Conservation (phyloP, 805 yeast species). For the Torulaspora quercuum region DNA sequence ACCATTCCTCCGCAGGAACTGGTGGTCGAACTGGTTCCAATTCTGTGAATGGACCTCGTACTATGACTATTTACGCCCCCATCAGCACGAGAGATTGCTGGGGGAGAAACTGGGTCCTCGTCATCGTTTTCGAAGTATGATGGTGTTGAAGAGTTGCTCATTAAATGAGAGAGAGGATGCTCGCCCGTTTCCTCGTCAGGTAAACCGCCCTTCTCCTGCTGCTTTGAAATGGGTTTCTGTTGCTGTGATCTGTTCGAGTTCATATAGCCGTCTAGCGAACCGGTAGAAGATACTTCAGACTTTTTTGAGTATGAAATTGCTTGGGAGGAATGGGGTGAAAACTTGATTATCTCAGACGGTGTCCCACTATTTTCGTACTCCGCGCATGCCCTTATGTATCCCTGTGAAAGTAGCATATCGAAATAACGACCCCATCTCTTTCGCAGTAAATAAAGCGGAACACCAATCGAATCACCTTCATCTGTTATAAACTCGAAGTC, state of each 20-base stretch:
- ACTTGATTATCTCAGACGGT: constrained; percentile 17
- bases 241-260: constrained; percentile 9
- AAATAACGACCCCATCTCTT: constrained; percentile 78
- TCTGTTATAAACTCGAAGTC: constrained; percentile 69
- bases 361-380: constrained; percentile 29
- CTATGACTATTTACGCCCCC: constrained; percentile 3
- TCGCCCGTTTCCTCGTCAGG: constrained; percentile 3
- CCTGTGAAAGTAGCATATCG: constrained; percentile 56
- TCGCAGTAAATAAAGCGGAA: constrained; percentile 56
- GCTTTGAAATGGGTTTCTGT: constrained; percentile 5
- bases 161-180: constrained; percentile 6
- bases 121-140: constrained; percentile 16
- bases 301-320: constrained; percentile 12
- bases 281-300: constrained; percentile 19
- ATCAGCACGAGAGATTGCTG: constrained; percentile 6
- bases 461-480: constrained; percentile 67
- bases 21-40: constrained; percentile 26
- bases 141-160: constrained; percentile 4
- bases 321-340: constrained; percentile 19
- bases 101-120: constrained; percentile 22
- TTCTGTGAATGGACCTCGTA: constrained; percentile 12
- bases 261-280: constrained; percentile 17
- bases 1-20: constrained; percentile 37
- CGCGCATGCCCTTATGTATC: constrained; percentile 54
- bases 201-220: constrained; percentile 3